These are phyloP conservation scores for Volvariella surrecta DNA, from an alignment of 1,284 basidiomycete genomes.

Conservation along the genomic window DNA sequence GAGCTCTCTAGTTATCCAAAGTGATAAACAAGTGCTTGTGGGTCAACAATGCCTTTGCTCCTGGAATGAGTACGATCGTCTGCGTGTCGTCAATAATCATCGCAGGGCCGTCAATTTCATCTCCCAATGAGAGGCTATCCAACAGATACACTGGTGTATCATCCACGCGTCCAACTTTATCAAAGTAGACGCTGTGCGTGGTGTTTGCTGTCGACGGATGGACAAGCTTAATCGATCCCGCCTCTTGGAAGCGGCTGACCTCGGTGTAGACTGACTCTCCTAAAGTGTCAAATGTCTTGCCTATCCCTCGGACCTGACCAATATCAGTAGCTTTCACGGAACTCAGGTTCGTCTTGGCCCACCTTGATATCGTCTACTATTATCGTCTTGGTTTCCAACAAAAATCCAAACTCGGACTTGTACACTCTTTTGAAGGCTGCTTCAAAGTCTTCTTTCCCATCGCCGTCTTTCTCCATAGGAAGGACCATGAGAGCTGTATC, in stretches of 20 bases:
- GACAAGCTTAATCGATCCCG: slow-evolving; percentile 18
- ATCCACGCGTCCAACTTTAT: slow-evolving; percentile 59
- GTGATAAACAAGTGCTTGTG: slow-evolving; percentile 65
- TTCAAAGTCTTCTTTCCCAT: slow-evolving; percentile 67
- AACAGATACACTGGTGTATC: slow-evolving; percentile 79
- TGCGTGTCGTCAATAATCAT: slow-evolving; percentile 92
- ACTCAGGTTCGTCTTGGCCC: slow-evolving; percentile 10
- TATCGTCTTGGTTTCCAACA: slow-evolving; percentile 72
- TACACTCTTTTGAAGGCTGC: slow-evolving; percentile 72
- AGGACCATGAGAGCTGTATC: slow-evolving; percentile 90
- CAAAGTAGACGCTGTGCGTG: slow-evolving; percentile 71
- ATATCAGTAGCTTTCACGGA: slow-evolving; percentile 1
- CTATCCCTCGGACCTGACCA: slow-evolving; percentile 59
- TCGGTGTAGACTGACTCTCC: slow-evolving; percentile 79
- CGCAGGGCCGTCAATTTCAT: slow-evolving; percentile 71
- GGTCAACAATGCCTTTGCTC: slow-evolving; percentile 55
- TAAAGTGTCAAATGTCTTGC: slow-evolving; percentile 82
- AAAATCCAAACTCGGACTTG: slow-evolving; percentile 86
- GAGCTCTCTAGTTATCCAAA: too few species aligned
- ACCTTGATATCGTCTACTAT: slow-evolving; percentile 92
- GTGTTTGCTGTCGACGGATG: slow-evolving; percentile 34
- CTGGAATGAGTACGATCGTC: slow-evolving; percentile 78
- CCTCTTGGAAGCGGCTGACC: slow-evolving; percentile 37
- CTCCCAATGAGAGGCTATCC: slow-evolving; percentile 58
- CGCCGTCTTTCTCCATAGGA: slow-evolving; percentile 41